A percentile compares a stretch with the other conserved stretches of the same genome.
Conservation (phyloP, 108 stramenopile genomes). For the Aurantiochytrium sp. region DNA sequence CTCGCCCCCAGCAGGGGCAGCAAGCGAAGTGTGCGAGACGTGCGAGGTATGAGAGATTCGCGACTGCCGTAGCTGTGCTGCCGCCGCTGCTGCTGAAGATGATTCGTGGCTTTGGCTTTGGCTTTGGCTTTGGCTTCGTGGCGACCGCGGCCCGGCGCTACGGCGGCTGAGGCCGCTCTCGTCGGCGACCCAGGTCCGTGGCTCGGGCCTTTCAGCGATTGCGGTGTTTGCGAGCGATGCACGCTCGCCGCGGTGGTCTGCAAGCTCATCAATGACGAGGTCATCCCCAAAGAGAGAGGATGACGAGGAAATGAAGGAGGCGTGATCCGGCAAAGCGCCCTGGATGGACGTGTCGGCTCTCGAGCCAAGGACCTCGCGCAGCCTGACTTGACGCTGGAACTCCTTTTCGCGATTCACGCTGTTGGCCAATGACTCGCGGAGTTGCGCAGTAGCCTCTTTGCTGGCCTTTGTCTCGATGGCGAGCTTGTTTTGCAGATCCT, state of each 20-base stretch:
- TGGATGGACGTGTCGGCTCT: no score
- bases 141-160: no score
- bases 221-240: not conserved
- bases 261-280: not conserved
- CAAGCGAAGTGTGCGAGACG: no score
- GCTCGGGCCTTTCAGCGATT: not conserved
- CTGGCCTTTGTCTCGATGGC: not conserved
- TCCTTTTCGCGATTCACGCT: not conserved
- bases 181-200: not conserved
- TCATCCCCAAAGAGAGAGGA: not conserved
- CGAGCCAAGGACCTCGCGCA: no score
- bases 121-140: no score
- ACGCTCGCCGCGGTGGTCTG: not conserved
- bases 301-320: not conserved
- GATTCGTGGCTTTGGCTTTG: no score
- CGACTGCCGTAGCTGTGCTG: no score
- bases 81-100: no score
- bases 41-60: no score
- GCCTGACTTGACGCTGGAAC: not conserved
- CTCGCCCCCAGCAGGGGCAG: not conserved
- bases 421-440: not conserved
- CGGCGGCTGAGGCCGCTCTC: not conserved
- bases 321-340: not conserved
- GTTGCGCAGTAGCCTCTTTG: not conserved
- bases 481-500: not conserved